Evolutionary conservation across 495 filamentous ascomycete species (phyloP).

Genomic region (Ramalina peruviana): DNA sequence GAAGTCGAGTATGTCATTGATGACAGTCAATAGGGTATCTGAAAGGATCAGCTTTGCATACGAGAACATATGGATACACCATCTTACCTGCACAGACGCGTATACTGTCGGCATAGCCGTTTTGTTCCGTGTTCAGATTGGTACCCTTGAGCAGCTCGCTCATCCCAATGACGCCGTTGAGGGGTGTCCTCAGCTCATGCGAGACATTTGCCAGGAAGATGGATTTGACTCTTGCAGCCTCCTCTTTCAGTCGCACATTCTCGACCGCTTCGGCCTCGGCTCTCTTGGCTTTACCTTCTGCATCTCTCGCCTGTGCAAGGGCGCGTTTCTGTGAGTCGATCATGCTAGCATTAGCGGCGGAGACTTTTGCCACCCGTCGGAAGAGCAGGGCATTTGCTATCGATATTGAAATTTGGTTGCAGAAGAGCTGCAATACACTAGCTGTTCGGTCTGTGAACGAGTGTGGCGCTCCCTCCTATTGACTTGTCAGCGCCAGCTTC

Average conservation of each 20-base stretch:
- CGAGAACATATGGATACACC: not conserved
- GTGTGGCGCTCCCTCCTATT: slow-evolving; percentile 56
- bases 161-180: slow-evolving; percentile 84
- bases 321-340: slow-evolving; percentile 74
- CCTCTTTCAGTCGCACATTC: slow-evolving; percentile 79
- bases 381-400: slow-evolving; percentile 77
- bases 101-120: slow-evolving; percentile 85
- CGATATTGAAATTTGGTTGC: slow-evolving; percentile 81
- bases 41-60: not conserved
- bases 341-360: slow-evolving; percentile 73
- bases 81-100: slow-evolving; percentile 52
- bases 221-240: slow-evolving; percentile 78
- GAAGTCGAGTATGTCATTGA: slow-evolving; percentile 91
- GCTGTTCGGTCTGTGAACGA: slow-evolving; percentile 82
- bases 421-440: slow-evolving; percentile 70
- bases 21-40: slow-evolving; percentile 79
- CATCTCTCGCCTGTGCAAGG: slow-evolving; percentile 61
- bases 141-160: slow-evolving; percentile 76
- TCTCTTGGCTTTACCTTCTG: slow-evolving; percentile 69
- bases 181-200: slow-evolving; percentile 71
- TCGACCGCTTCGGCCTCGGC: slow-evolving; percentile 74
- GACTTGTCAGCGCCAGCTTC: not conserved
- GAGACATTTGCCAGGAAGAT: slow-evolving; percentile 91
- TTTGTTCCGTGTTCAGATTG: slow-evolving; percentile 62
- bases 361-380: slow-evolving; percentile 66